These are phyloP conservation scores for Geopyxis carbonaria DNA, from an alignment of 495 filamentous ascomycete genomes.

Conservation along the genomic window DNA sequence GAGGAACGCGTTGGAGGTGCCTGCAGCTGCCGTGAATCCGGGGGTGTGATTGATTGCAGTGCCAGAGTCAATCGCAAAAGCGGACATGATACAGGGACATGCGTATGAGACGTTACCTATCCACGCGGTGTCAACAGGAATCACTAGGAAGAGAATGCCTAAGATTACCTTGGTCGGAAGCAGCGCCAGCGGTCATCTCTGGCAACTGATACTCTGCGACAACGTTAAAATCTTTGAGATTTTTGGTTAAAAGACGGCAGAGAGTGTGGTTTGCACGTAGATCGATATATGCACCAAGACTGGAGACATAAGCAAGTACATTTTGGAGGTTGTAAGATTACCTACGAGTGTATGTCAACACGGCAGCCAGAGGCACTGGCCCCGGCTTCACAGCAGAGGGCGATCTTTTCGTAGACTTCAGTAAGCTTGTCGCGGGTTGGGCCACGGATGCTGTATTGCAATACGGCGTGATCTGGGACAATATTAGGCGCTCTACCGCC, in stretches of 20 bases:
- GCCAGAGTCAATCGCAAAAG: not conserved
- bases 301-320: not conserved
- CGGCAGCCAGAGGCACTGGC: slow-evolving; percentile 38
- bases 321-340: not conserved
- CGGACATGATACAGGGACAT: not conserved
- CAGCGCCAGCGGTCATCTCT: not conserved
- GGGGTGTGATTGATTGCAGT: not conserved
- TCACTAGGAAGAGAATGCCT: not conserved
- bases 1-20: not conserved
- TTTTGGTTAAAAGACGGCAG: not conserved
- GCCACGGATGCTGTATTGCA: slow-evolving; percentile 37
- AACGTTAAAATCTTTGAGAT: not conserved
- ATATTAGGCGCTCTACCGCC: slow-evolving; percentile 45
- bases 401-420: slow-evolving; percentile 34
- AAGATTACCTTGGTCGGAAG: not conserved
- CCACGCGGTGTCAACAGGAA: not conserved
- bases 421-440: slow-evolving; percentile 32
- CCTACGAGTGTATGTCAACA: not conserved
- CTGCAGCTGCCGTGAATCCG: not conserved
- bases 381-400: slow-evolving; percentile 42
- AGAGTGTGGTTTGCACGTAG: not conserved
- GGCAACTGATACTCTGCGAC: not conserved
- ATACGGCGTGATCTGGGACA: slow-evolving; percentile 40
- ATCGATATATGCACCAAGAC: not conserved
- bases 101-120: not conserved